Percentiles rank a stretch among this genome's conserved stretches.
These are phyloP conservation scores for Sporothrix brunneoviolacea DNA, from an alignment of 2,329 filamentous ascomycete genomes.

Conservation along the genomic window DNA sequence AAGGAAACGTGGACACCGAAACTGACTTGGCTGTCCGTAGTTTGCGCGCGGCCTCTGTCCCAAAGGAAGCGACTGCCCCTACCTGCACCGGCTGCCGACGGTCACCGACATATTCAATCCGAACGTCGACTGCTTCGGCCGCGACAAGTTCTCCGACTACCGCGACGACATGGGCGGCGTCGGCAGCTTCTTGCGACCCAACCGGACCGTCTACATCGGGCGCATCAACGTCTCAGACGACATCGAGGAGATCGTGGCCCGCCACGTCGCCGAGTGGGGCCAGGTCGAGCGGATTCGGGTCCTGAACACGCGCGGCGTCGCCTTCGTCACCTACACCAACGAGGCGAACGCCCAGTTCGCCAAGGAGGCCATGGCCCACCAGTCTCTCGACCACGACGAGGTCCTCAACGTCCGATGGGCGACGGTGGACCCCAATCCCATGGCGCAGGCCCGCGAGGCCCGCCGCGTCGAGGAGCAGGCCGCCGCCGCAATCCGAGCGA, in stretches of 20 bases:
- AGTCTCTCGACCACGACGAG: constrained; percentile 84
- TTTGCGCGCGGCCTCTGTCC: constrained; percentile 66
- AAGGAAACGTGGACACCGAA: not conserved
- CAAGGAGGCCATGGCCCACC: constrained; percentile 93
- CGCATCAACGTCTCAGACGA: constrained; percentile 93
- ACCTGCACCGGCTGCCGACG: constrained; percentile 80
- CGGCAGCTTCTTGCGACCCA: constrained; percentile 87
- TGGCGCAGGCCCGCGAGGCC: constrained; percentile 88
- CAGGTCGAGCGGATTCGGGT: constrained; percentile 84
- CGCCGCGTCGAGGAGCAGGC: constrained; percentile 89
- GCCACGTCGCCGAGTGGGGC: constrained; percentile 97
- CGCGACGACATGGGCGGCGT: constrained; percentile 97
- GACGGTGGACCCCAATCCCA: constrained; percentile 90
- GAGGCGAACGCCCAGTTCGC: constrained; percentile 87
- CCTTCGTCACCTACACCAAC: constrained; percentile 90
- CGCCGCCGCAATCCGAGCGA: constrained; percentile 82
- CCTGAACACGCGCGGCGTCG: constrained; percentile 81
- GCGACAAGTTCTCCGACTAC: constrained; percentile 90
- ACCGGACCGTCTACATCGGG: constrained; percentile 88
- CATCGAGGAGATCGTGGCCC: constrained; percentile 89
- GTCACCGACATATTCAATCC: constrained; percentile 87
- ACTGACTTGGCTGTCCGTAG: too few species aligned
- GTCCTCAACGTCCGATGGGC: constrained; percentile 96
- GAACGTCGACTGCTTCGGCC: constrained; percentile 90
- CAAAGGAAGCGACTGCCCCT: constrained; percentile 88